A percentile compares a stretch with the other conserved stretches of the same genome.
phyloP scores from a whole-genome alignment of 1,139 yeast genomes.

The Suhomyces ambrosiae region DNA sequence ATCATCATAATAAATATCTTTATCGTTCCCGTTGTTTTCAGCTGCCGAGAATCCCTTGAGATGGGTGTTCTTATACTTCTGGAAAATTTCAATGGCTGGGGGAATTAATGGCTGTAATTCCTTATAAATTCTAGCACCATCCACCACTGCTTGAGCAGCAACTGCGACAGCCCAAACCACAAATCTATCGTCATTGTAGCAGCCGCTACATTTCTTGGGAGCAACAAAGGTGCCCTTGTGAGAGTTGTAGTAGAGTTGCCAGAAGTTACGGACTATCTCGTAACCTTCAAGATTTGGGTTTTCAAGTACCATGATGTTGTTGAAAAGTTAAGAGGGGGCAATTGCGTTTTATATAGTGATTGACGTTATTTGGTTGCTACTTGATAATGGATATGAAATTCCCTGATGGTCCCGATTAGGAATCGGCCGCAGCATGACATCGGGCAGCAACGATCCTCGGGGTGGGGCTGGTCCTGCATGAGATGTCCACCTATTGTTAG shows the following conservation, averaged over 20 bases:
- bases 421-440: constrained; percentile 3
- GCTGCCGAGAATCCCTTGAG: constrained; percentile 61
- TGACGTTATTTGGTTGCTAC: constrained; percentile 5
- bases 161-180: constrained; percentile 73
- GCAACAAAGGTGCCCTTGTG: constrained; percentile 45
- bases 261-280: constrained; percentile 43
- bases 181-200: constrained; percentile 57
- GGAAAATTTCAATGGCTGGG: constrained; percentile 54
- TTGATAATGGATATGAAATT: constrained; percentile 6
- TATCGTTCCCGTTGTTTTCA: constrained; percentile 55
- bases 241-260: constrained; percentile 52
- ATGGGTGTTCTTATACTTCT: constrained; percentile 54
- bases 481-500: not conserved
- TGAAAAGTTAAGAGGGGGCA: not conserved
- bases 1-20: constrained; percentile 72
- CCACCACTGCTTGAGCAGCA: constrained; percentile 62
- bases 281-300: constrained; percentile 58
- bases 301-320: constrained; percentile 26
- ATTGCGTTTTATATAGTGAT: constrained; percentile 2
- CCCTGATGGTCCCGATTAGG: constrained; percentile 9
- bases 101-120: constrained; percentile 59
- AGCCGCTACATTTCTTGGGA: constrained; percentile 47
- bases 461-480: not conserved
- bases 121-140: constrained; percentile 59
- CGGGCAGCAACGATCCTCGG: constrained; percentile 3